These are phyloP conservation scores for Hypholoma sublateritium DNA, from an alignment of 768 basidiomycete species.

Conservation along the genomic window DNA sequence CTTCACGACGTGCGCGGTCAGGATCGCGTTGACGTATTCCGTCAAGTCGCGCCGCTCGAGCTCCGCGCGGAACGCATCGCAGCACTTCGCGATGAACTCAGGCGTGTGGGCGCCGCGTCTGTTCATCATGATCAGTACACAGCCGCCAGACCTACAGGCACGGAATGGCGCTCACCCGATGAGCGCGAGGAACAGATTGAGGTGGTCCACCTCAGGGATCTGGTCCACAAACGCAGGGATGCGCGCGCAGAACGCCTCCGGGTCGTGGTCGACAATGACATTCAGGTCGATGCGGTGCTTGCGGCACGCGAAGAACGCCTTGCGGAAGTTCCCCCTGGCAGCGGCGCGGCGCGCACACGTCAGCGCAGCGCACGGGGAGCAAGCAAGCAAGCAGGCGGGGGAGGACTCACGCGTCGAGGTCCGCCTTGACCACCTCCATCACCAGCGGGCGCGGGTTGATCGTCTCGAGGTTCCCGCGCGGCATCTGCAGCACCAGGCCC, in stretches of 20 bases:
- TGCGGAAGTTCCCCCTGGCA: conserved; percentile 70
- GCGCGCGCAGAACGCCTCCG: conserved; percentile 59
- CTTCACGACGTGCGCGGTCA: conserved; percentile 93
- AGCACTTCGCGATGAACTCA: conserved; percentile 66
- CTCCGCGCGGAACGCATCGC: conserved; percentile 72
- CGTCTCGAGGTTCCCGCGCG: conserved; percentile 94
- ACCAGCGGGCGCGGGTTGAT: conserved; percentile 92
- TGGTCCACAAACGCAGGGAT: conserved; percentile 78
- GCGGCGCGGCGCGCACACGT: no score
- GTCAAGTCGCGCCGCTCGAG: conserved; percentile 72
- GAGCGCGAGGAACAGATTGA: conserved; percentile 88
- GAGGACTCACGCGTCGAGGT: conserved; percentile 66
- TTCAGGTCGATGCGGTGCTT: conserved; percentile 93
- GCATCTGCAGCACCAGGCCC: conserved; percentile 95
- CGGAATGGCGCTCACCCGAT: conserved; percentile 59
- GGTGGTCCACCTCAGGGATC: conserved; percentile 84
- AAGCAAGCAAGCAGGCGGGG: not conserved
- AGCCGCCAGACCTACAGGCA: not conserved
- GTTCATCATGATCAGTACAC: not conserved
- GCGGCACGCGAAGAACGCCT: conserved; percentile 88
- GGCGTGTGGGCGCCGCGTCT: conserved; percentile 62
- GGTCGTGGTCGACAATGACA: conserved; percentile 81
- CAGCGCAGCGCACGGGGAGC: not conserved
- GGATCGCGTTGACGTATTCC: conserved; percentile 85
- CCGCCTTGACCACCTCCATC: conserved; percentile 76